These are phyloP conservation scores for Fusarium decemcellulare DNA, from an alignment of 2,329 filamentous ascomycete species.

Conservation along the genomic window DNA sequence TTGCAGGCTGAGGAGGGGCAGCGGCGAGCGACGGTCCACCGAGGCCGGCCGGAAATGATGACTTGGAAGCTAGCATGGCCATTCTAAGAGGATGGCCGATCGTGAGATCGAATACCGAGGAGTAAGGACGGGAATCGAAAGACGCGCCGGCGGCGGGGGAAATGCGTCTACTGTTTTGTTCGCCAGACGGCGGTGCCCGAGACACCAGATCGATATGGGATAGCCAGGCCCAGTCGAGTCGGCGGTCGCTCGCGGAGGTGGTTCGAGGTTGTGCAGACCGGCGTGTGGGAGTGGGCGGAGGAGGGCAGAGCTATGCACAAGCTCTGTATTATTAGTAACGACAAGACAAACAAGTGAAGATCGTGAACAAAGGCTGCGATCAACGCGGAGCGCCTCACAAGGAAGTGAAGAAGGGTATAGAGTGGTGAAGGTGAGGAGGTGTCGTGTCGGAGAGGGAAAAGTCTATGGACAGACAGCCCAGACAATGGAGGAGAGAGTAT, in stretches of 20 bases:
- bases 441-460: slow-evolving; percentile 31
- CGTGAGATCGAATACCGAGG: slow-evolving; percentile 18
- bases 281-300: slow-evolving; percentile 1
- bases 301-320: slow-evolving; percentile 11
- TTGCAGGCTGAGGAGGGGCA: slow-evolving; percentile 62
- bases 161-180: slow-evolving; percentile 15
- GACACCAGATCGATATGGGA: slow-evolving; percentile 40
- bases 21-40: slow-evolving; percentile 63
- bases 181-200: slow-evolving; percentile 33
- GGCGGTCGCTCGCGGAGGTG: slow-evolving; percentile 29
- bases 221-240: slow-evolving; percentile 42
- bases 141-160: slow-evolving; percentile 3
- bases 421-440: slow-evolving; percentile 28
- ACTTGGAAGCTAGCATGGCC: slow-evolving; percentile 85
- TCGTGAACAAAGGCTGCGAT: slow-evolving; percentile 39
- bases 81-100: slow-evolving; percentile 57
- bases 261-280: slow-evolving; percentile 26
- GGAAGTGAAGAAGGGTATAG: slow-evolving; percentile 36
- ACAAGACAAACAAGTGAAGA: slow-evolving; percentile 24
- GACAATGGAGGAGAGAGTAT: slow-evolving; percentile 42
- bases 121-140: slow-evolving; percentile 8
- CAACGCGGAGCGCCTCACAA: slow-evolving; percentile 42
- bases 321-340: slow-evolving; percentile 43
- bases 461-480: slow-evolving; percentile 19
- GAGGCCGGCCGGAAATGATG: slow-evolving; percentile 73